phyloP scores from a whole-genome alignment of 2,329 filamentous ascomycete species.

The Aaosphaeria pasadenensis region DNA sequence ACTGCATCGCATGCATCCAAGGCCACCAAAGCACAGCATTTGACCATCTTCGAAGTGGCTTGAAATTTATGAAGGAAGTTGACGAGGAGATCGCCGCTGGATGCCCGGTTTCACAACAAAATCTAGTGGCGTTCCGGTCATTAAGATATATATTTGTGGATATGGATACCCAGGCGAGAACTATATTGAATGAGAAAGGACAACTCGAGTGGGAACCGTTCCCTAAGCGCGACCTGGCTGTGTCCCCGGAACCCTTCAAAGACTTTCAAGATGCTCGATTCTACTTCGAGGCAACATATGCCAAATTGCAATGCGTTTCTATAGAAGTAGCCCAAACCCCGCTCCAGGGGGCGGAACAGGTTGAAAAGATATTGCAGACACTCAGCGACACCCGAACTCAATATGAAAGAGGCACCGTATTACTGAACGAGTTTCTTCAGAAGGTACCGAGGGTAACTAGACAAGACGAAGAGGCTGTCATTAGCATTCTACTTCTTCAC shows the following conservation, averaged over 20 bases:
- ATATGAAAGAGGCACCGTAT: background rate
- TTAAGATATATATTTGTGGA: constrained; percentile 18
- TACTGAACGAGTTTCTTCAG: constrained; percentile 1
- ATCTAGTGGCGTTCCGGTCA: constrained; percentile 12
- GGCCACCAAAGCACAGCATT: constrained; percentile 26
- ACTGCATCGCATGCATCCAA: constrained; percentile 30
- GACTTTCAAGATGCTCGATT: constrained; percentile 11
- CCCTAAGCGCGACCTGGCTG: constrained; percentile 7
- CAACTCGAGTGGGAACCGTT: constrained; percentile 21
- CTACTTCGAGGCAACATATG: constrained; percentile 15
- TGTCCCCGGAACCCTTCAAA: constrained; percentile 2
- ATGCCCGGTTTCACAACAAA: constrained; percentile 24
- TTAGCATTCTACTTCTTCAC: constrained; percentile 4
- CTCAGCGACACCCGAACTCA: background rate
- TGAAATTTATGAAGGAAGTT: constrained; percentile 27
- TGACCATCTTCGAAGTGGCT: constrained; percentile 27
- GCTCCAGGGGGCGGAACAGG: background rate
- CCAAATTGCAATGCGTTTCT: too few species aligned
- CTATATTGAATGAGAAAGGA: constrained; percentile 20
- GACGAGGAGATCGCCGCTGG: constrained; percentile 11
- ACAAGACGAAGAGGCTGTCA: constrained; percentile 2
- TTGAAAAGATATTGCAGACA: background rate
- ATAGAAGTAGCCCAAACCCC: background rate
- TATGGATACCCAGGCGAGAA: constrained; percentile 28
- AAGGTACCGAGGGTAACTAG: too few species aligned